Evolutionary conservation across 1,284 basidiomycete genomes (phyloP).

Genomic region (Mycosarcoma mackinlayi): DNA sequence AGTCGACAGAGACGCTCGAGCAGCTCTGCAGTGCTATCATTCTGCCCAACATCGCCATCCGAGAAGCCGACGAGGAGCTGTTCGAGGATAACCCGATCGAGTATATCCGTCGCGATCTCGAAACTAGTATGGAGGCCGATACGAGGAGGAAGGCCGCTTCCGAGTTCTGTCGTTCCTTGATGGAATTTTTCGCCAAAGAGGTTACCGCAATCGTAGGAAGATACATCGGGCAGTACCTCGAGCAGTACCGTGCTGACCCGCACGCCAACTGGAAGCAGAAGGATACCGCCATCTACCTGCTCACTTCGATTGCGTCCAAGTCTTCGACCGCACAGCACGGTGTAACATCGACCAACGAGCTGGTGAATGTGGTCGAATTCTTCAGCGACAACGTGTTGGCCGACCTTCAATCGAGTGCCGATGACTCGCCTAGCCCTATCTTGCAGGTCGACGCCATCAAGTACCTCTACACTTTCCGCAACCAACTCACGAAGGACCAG

Average conservation of each 20-base stretch:
- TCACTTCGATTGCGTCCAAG: constrained; percentile 88
- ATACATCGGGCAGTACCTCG: constrained; percentile 82
- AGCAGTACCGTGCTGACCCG: constrained; percentile 74
- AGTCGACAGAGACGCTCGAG: constrained; percentile 77
- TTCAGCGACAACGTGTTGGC: constrained; percentile 90
- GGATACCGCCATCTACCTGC: constrained; percentile 92
- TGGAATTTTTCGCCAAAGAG: constrained; percentile 80
- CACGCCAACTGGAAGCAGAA: constrained; percentile 88
- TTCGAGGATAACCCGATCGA: constrained; percentile 98
- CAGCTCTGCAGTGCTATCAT: constrained; percentile 89
- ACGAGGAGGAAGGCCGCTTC: constrained; percentile 91
- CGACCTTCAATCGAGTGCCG: constrained; percentile 81
- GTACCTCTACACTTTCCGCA: constrained; percentile 80
- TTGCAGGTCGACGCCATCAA: constrained; percentile 92
- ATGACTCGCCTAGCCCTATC: constrained; percentile 74
- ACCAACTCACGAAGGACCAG: constrained; percentile 92
- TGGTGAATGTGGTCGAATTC: constrained; percentile 94
- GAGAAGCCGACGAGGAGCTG: constrained; percentile 91
- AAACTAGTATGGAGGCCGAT: constrained; percentile 73
- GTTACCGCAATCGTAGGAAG: constrained; percentile 85
- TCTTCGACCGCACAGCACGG: constrained; percentile 80
- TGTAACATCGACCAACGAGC: constrained; percentile 89
- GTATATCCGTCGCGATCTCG: constrained; percentile 89
- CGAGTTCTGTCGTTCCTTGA: constrained; percentile 89
- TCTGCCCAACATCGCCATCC: constrained; percentile 87